Base-by-base conservation (phyloP, 2,329 filamentous ascomycete species). In the Diaporthe nobilis region DNA sequence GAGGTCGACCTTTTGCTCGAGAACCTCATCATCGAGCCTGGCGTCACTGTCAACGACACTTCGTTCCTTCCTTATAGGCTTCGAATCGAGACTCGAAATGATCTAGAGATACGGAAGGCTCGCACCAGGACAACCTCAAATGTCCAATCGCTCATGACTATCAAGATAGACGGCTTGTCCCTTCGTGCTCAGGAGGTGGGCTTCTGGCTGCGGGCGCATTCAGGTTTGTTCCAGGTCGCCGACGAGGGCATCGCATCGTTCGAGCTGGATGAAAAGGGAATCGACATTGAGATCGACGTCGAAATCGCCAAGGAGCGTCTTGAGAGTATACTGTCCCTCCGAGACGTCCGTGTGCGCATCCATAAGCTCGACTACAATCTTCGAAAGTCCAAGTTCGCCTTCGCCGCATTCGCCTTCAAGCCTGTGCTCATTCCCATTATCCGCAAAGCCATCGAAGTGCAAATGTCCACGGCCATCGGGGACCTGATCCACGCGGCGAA, bases 11-110 rank as follows among this genome's bases (percentile, higher is more conserved):
- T 98, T 7, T 86, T 98, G 1, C 86, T 98, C 3, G 96, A 98
- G 82, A 98, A 98, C 78, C 87, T 98, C 44, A 94, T 98, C 76
- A 88, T 98, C 44, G 95, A 98, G 81, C 96, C 96, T 0, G 96
- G 96, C 9, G 89, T 89, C 75, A 97, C 95, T 0, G 89, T 98
- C 80, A 96, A 98, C 82, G 87, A 93, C 77, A 95, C 94, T 4
- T 98, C 96, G 0, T 98, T 98, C 87, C 88, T 98, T 1, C 96
- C 96, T 0, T 96, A 95, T 85, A 92, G 92, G 73, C 87, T 98
- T 72, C 93, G 94, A 60, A 86, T 98, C 4, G 93, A 95, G 78
- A 96, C 94, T 0, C 93, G 93, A 83, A 98, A 97, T 80, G 94
- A 98, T 79, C 86, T 98, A 47, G 95, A 98, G 78, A 92, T 98